phyloP scores from a whole-genome alignment of 306 rosid species.

The Quercus berberidifolia region DNA sequence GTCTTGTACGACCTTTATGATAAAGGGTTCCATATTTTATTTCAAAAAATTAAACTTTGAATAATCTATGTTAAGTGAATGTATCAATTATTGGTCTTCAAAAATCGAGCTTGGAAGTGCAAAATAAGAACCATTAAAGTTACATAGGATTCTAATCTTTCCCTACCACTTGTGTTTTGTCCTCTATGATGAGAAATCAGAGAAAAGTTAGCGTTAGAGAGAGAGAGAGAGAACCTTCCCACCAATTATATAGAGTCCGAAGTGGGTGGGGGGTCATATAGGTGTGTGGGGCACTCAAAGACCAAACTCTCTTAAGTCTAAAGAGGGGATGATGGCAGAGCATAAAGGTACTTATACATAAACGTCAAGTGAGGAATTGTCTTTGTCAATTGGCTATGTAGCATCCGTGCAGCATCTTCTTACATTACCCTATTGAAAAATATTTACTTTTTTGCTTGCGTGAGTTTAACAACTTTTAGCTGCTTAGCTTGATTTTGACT shows the following conservation, averaged over 20 bases:
- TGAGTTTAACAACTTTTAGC: constrained; percentile 32
- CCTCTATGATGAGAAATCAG: constrained; percentile 30
- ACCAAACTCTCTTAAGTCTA: constrained; percentile 14
- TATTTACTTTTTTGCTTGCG: constrained; percentile 13
- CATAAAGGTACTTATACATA: constrained; percentile 11
- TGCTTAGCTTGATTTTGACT: constrained; percentile 33
- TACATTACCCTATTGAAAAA: constrained; percentile 26
- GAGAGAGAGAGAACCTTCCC: constrained; percentile 32
- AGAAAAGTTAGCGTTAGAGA: constrained; percentile 7
- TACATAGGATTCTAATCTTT: constrained; percentile 68
- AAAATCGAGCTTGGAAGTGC: constrained; percentile 21
- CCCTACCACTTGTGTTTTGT: constrained; percentile 56
- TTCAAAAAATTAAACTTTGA: not conserved
- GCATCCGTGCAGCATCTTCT: constrained; percentile 30
- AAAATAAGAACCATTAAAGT: constrained; percentile 45
- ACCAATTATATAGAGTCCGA: constrained; percentile 29
- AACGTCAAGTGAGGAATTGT: constrained; percentile 13
- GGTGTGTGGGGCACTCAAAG: constrained; percentile 39
- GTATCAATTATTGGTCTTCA: constrained; percentile 61
- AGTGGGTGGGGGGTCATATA: constrained; percentile 38
- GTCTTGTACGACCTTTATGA: constrained; percentile 1
- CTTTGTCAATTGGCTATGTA: constrained; percentile 24
- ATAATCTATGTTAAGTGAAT: not conserved
- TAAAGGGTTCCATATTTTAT: constrained; percentile 30
- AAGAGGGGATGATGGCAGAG: constrained; percentile 26